Conservation (phyloP, 1,284 basidiomycete species). For the Tylopilus sp. region DNA sequence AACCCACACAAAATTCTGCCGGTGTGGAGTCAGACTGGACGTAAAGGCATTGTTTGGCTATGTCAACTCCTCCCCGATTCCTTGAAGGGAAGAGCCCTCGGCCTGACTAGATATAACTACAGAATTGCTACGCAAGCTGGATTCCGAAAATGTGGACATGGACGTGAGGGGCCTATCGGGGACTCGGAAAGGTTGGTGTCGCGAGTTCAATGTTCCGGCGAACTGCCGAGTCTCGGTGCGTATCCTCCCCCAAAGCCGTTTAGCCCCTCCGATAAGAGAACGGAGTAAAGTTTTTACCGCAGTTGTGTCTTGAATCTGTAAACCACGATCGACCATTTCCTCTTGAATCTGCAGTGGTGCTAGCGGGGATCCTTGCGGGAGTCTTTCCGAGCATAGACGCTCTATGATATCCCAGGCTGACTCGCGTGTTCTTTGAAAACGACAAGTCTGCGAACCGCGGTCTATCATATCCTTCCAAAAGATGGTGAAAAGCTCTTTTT, state of each 20-base stretch:
- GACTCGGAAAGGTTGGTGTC: no score
- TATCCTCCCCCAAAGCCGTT: neutral
- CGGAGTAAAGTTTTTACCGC: neutral
- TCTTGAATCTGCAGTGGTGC: neutral
- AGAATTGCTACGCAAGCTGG: no score
- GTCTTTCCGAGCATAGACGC: neutral
- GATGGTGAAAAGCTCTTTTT: conserved; percentile 9
- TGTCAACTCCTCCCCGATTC: no score
- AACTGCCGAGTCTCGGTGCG: neutral
- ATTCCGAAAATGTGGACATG: no score
- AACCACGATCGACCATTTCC: conserved; percentile 1
- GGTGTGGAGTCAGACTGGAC: no score
- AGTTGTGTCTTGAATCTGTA: neutral
- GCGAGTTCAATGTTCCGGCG: no score
- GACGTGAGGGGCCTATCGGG: no score
- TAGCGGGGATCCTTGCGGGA: neutral
- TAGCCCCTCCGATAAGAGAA: neutral
- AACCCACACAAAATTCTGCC: no score
- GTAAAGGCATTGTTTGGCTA: no score
- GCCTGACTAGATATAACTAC: no score
- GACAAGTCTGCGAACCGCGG: conserved; percentile 1
- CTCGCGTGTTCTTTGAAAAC: neutral
- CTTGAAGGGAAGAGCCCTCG: neutral
- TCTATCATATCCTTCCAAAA: conserved; percentile 5
- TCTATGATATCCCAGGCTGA: conserved; percentile 3